Base-by-base conservation (phyloP, 805 yeast species). In the Candida sakaeoensis region DNA sequence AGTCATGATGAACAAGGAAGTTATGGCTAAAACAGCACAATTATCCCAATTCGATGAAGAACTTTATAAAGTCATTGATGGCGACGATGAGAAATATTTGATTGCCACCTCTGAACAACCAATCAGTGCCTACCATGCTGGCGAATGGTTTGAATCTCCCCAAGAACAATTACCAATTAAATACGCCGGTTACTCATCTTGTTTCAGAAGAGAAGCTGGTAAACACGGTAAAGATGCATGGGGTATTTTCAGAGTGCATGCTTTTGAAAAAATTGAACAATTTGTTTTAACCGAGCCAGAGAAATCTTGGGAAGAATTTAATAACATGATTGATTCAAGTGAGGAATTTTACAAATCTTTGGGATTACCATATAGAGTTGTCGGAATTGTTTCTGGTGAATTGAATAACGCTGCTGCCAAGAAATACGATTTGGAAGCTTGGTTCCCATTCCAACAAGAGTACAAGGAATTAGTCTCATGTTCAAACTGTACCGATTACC, bases 381-480 rank as follows among this genome's bases (percentile, higher is more conserved):
- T 93, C 48, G 95, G 95, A 54, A 93, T 93, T 65, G 99, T 93
- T 47, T 88, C 96, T 45, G 99, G 98, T 56, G 99, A 91, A 74
- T 80, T 93, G 63, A 93, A 93, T 77, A 93, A 93, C 56, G 97
- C 99, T 39, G 99, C 99, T 47, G 98, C 99, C 51, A 93, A 93
- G 77, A 93, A 93, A 69, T 93, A 84, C 73, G 99, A 93, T 73
- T 78, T 93, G 61, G 99, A 93, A 75, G 99, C 99, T 37, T 93
- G 99, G 99, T 93, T 93, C 95, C 99, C 99, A 61, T 93, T 76
- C 86, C 99, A 93, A 76, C 78, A 89, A 65, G 99, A 93, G 71
- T 93, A 86, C 75, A 93, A 93, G 72, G 99, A 93, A 74, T 80
- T 93, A 57, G 99, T 93, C 41, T 88, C 96, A 14, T 91, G 98